phyloP scores from a whole-genome alignment of 2,329 filamentous ascomycete species.

The Colletotrichum karsti region DNA sequence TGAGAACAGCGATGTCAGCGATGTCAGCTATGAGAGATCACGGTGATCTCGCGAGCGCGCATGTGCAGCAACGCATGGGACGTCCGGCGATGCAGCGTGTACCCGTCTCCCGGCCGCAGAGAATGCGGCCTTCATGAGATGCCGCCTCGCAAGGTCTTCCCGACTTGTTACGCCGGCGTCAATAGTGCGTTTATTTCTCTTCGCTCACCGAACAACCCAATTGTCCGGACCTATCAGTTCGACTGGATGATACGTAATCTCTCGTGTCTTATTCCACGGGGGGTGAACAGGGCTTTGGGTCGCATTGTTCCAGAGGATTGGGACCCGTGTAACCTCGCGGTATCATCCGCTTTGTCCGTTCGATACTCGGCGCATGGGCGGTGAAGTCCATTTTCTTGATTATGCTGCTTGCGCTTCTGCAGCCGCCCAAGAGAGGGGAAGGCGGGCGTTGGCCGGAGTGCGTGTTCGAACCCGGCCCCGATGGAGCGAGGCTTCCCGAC shows the following conservation, averaged over 20 bases:
- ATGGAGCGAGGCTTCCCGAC: not conserved
- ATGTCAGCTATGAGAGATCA: too few species aligned
- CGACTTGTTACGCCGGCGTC: not conserved
- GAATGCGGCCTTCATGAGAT: not conserved
- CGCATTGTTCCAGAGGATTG: not conserved
- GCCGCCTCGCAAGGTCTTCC: constrained; percentile 13
- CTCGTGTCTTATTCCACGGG: not conserved
- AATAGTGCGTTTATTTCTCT: not conserved
- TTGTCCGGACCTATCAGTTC: not conserved
- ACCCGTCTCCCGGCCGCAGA: not conserved
- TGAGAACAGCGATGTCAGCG: not conserved
- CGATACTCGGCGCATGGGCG: not conserved
- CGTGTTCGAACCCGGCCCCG: not conserved
- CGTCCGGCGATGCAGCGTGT: constrained; percentile 4
- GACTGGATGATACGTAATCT: not conserved
- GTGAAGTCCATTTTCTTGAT: not conserved
- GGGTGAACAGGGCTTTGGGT: not conserved
- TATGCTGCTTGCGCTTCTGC: not conserved
- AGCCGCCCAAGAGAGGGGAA: not conserved
- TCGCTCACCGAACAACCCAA: not conserved
- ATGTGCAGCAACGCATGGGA: not conserved
- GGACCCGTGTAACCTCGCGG: not conserved
- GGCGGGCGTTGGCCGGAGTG: not conserved
- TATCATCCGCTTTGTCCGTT: not conserved
- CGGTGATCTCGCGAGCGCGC: not conserved